Conservation (phyloP, 73 alveolate species). For the Stentor roeselii region DNA sequence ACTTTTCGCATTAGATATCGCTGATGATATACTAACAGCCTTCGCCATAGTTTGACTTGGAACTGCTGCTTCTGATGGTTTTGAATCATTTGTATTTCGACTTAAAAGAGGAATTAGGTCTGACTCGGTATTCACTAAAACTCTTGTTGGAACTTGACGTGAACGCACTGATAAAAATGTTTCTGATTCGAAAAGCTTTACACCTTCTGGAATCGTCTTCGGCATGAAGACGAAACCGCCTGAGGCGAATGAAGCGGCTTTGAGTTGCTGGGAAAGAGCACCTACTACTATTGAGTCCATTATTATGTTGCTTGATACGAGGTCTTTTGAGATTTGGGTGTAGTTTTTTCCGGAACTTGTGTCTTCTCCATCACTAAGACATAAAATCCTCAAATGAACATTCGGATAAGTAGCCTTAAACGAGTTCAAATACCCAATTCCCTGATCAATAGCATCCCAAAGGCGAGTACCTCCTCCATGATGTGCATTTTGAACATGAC, state of each 20-base stretch:
- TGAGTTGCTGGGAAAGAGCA: constrained; percentile 36
- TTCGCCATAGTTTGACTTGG: background rate
- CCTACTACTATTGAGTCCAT: constrained; percentile 51
- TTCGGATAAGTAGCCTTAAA: constrained; percentile 46
- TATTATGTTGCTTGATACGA: constrained; percentile 35
- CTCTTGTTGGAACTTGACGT: constrained; percentile 16
- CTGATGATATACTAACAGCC: background rate
- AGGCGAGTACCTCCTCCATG: constrained; percentile 45
- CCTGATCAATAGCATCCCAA: constrained; percentile 49
- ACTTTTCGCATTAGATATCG: background rate
- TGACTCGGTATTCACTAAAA: background rate
- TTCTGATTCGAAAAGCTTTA: constrained; percentile 42
- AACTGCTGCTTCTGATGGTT: background rate
- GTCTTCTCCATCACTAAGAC: constrained; percentile 61
- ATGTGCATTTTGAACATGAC: constrained; percentile 34
- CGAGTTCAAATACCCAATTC: constrained; percentile 11
- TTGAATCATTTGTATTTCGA: background rate
- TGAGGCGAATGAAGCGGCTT: constrained; percentile 45
- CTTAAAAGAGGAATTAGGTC: background rate
- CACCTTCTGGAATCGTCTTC: constrained; percentile 35
- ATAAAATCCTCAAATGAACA: constrained; percentile 42
- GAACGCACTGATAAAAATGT: constrained; percentile 34
- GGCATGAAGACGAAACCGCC: constrained; percentile 50
- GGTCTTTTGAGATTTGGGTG: constrained; percentile 17
- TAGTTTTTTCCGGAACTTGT: constrained; percentile 34